A percentile compares a stretch with the other conserved stretches of the same genome.
Evolutionary conservation across 2,329 filamentous ascomycete genomes (phyloP).

Genomic region (Calonectria crousiana): DNA sequence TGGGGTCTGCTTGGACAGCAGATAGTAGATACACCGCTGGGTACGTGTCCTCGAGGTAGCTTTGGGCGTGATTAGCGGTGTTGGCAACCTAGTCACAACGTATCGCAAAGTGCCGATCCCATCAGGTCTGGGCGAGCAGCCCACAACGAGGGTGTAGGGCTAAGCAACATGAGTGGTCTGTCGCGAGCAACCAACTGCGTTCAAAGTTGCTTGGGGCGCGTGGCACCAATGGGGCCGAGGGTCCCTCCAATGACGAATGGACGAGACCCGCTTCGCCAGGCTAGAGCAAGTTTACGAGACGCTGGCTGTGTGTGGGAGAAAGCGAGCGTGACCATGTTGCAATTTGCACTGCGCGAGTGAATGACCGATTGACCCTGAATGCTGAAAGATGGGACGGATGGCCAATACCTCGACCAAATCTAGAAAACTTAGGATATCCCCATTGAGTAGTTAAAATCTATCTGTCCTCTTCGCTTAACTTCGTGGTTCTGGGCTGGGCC

Average conservation of each 20-base stretch:
- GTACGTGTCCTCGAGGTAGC: slow-evolving; percentile 37
- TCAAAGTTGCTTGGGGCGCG: slow-evolving; percentile 33
- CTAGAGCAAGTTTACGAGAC: slow-evolving; percentile 5
- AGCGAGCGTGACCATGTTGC: slow-evolving; percentile 6
- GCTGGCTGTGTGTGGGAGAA: not conserved
- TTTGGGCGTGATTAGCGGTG: not conserved
- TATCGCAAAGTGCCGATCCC: slow-evolving; percentile 40
- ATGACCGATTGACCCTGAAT: slow-evolving; percentile 3
- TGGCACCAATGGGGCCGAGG: slow-evolving; percentile 43
- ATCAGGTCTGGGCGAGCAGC: slow-evolving; percentile 31
- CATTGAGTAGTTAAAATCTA: not conserved
- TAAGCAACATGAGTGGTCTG: slow-evolving; percentile 39
- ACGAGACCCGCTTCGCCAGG: slow-evolving; percentile 5
- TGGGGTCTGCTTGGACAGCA: slow-evolving; percentile 21
- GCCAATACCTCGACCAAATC: not conserved
- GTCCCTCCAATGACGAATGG: slow-evolving; percentile 17
- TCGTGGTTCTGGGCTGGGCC: slow-evolving; percentile 1
- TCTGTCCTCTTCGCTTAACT: not conserved
- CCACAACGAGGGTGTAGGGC: slow-evolving; percentile 38
- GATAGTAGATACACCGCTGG: slow-evolving; percentile 42
- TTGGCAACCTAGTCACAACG: slow-evolving; percentile 29
- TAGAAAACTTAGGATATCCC: not conserved
- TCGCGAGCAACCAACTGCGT: slow-evolving; percentile 14
- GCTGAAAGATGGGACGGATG: not conserved
- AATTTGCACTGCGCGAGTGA: slow-evolving; percentile 7